A percentile compares a stretch with the other conserved stretches of the same genome.
Evolutionary conservation across 495 filamentous ascomycete species (phyloP).

Genomic region (Lichenothelia convexa): DNA sequence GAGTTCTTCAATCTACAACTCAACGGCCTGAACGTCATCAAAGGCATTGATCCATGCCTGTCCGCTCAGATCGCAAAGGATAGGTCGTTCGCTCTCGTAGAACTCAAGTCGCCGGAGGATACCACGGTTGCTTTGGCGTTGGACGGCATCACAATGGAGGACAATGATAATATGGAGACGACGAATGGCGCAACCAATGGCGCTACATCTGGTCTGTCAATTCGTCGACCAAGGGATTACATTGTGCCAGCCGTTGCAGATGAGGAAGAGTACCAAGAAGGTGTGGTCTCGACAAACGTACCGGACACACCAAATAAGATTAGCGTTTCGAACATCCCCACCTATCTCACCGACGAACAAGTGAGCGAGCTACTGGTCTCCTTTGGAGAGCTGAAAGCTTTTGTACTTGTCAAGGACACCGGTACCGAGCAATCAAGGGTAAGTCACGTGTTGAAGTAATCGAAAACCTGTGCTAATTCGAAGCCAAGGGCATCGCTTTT

Average conservation of each 20-base stretch:
- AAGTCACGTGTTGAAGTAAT: constrained; percentile 23
- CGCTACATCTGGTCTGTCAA: constrained; percentile 44
- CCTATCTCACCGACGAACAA: constrained; percentile 75
- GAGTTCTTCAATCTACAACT: constrained; percentile 93
- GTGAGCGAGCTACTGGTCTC: constrained; percentile 74
- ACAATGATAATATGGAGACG: constrained; percentile 34
- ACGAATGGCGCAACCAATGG: constrained; percentile 38
- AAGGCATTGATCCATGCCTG: constrained; percentile 70
- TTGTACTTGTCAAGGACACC: constrained; percentile 75
- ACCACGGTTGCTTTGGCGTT: constrained; percentile 81
- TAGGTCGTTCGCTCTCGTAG: constrained; percentile 60
- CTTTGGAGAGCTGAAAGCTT: constrained; percentile 87
- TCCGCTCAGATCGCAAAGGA: constrained; percentile 68
- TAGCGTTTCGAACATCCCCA: constrained; percentile 71
- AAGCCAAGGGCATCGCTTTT: constrained; percentile 81
- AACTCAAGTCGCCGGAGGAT: constrained; percentile 76
- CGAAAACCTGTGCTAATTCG: constrained; percentile 10
- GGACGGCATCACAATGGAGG: constrained; percentile 76
- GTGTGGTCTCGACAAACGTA: constrained; percentile 59
- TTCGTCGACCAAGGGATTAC: constrained; percentile 90
- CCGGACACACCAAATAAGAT: constrained; percentile 91
- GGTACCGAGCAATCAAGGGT: constrained; percentile 77
- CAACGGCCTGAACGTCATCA: constrained; percentile 80
- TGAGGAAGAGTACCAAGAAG: constrained; percentile 58
- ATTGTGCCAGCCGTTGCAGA: constrained; percentile 74